Evolutionary conservation across 164 flowering plant species (phyloP).

Genomic region (Taxillus chinensis): DNA sequence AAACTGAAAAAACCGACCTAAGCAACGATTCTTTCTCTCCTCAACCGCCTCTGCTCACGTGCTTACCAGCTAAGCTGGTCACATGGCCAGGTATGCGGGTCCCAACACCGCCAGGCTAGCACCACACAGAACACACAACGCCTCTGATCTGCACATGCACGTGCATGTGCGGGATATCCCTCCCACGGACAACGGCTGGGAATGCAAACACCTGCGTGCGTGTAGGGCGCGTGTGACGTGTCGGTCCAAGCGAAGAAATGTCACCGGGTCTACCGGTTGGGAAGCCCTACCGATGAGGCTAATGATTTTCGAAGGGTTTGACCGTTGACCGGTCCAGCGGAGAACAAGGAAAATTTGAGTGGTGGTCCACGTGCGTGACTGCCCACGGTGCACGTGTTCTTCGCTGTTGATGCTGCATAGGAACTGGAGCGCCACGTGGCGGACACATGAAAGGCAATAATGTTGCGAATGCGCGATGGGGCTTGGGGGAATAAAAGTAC

Average conservation of each 20-base stretch:
- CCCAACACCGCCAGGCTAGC: constrained; percentile 8
- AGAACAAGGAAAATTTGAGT: constrained; percentile 19
- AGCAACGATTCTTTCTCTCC: constrained; percentile 2
- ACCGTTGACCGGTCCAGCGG: constrained; percentile 26
- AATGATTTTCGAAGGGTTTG: constrained; percentile 20
- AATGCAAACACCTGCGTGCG: no score
- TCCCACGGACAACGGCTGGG: constrained; percentile 13
- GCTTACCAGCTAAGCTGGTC: constrained; percentile 35
- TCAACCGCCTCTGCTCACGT: constrained; percentile 20
- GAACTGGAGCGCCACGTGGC: constrained; percentile 18
- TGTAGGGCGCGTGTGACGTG: neutral
- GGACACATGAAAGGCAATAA: constrained; percentile 22
- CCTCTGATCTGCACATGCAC: neutral
- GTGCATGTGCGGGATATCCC: constrained; percentile 24
- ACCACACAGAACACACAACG: no score
- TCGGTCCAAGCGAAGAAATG: constrained; percentile 1
- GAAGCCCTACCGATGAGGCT: neutral
- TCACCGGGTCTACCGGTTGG: constrained; percentile 16
- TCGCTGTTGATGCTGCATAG: constrained; percentile 19
- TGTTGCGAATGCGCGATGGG: constrained; percentile 4
- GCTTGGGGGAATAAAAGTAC: neutral
- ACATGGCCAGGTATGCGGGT: constrained; percentile 21
- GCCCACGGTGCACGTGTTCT: constrained; percentile 24
- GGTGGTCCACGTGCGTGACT: constrained; percentile 19
- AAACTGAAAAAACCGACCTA: constrained; percentile 11